Evolutionary conservation across 2,329 filamentous ascomycete species (phyloP).

Genomic region (Aspergillus spinulosporus): DNA sequence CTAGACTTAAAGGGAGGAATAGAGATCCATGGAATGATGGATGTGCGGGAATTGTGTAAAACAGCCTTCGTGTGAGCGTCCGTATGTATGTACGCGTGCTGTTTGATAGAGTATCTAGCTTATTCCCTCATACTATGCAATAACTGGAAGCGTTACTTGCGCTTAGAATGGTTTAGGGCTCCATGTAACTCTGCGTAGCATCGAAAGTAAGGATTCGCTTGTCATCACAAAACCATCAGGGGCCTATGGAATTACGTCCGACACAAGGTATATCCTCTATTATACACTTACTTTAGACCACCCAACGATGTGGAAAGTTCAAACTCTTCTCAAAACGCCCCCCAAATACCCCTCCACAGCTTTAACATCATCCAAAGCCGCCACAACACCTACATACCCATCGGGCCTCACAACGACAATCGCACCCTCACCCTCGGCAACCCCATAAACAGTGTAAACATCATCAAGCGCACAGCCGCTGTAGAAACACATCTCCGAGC

Average conservation of each 20-base stretch:
- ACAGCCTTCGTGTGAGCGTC: neutral
- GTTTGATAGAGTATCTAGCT: neutral
- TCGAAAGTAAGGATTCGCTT: no score
- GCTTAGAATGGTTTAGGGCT: no score
- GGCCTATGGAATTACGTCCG: no score
- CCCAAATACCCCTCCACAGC: slow-evolving; percentile 30
- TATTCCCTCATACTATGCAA: neutral
- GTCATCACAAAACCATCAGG: no score
- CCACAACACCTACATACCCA: slow-evolving; percentile 38
- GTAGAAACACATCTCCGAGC: slow-evolving; percentile 40
- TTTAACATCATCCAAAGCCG: slow-evolving; percentile 29
- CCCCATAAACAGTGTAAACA: slow-evolving; percentile 39
- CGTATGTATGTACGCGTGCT: neutral
- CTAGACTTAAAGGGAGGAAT: neutral
- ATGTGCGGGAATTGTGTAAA: neutral
- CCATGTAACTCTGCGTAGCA: no score
- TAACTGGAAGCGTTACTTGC: no score
- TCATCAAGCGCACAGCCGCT: slow-evolving; percentile 35
- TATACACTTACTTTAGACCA: no score
- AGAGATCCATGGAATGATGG: no score
- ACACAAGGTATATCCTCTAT: no score
- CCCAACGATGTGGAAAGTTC: neutral
- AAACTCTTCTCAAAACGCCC: slow-evolving; percentile 19
- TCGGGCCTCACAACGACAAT: slow-evolving; percentile 41
- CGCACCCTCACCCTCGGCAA: slow-evolving; percentile 32